A percentile compares a stretch with the other conserved stretches of the same genome.
phyloP scores from a whole-genome alignment of 495 filamentous ascomycete genomes.

The Tetracladium marchalianum region DNA sequence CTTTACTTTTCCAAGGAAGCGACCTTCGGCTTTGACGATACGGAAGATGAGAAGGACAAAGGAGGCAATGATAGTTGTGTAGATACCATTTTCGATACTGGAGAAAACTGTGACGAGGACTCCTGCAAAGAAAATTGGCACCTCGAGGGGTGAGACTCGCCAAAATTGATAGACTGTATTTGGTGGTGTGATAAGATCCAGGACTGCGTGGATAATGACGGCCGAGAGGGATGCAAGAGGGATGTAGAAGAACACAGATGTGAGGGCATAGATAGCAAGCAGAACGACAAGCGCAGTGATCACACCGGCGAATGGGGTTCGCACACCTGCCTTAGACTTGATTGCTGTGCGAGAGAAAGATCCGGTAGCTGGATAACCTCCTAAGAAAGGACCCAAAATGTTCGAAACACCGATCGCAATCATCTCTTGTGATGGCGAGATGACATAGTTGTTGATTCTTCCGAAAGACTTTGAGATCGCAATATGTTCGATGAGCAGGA shows the following conservation, averaged over 20 bases:
- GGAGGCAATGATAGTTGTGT: conserved; percentile 69
- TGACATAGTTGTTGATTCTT: conserved; percentile 94
- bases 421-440: conserved; percentile 93
- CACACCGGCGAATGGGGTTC: conserved; percentile 84
- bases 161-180: conserved; percentile 96
- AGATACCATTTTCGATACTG: conserved; percentile 87
- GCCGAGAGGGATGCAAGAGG: conserved; percentile 76
- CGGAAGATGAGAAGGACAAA: conserved; percentile 76
- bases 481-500: conserved; percentile 90
- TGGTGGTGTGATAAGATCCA: conserved; percentile 88
- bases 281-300: conserved; percentile 86
- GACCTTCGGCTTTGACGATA: conserved; percentile 71
- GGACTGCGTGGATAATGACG: conserved; percentile 96
- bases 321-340: conserved; percentile 94
- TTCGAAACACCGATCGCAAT: conserved; percentile 92
- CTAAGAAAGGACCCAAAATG: conserved; percentile 86
- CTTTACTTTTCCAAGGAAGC: conserved; percentile 81
- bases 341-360: conserved; percentile 97
- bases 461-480: conserved; percentile 99
- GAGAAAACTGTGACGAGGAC: conserved; percentile 85
- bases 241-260: conserved; percentile 92
- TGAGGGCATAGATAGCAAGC: conserved; percentile 87
- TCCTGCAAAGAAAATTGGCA: conserved; percentile 86
- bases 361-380: conserved; percentile 88
- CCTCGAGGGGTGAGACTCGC: conserved; percentile 82